Base-by-base conservation (phyloP, 805 yeast species). In the Metschnikowia peoriensis region DNA sequence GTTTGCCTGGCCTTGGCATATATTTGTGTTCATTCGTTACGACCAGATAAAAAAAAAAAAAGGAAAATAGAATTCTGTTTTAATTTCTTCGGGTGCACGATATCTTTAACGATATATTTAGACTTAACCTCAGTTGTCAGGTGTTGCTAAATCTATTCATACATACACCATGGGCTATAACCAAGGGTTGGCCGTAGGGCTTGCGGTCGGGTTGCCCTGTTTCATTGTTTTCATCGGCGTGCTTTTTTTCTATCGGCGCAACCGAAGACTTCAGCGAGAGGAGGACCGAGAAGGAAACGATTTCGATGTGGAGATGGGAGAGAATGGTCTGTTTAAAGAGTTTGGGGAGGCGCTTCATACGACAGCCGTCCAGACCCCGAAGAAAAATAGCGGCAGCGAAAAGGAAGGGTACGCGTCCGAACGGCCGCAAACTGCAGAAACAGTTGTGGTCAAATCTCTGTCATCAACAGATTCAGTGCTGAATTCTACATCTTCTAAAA, bases 191-290 rank as follows among this genome's bases (percentile, higher is more conserved):
- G 70, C 78, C 7, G 77, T 74, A 14, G 78, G 78, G 2, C 61
- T 75, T 39, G 73, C 76, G 16, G 71, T 75, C 17, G 78, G 78
- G 7, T 59, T 73, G 17, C 78, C 78, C 4, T 61, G 71, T 32
- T 62, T 66, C 44, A 50, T 75, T 7, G 63, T 72, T 15, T 32
- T 73, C 6, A 38, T 61, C 6, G 63, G 63, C 14, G 57, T 61
- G 37, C 35, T 60, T 4, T 29, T 61, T 12, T 60, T 74, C 49
- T 70, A 70, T 68, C 47, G 55, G 41, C 57, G 71, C 45, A 68
- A 69, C 56, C 67, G 67, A 41, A 62, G 67, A 38, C 61, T 63
- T 29, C 75, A 70, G 51, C 56, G 55, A 35, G 52, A 51, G 40
- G 78, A 75, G 58, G 78, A 73, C 55, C 44, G 51, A 17, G 49